Evolutionary conservation across 2,329 filamentous ascomycete genomes (phyloP).

Genomic region (Fusarium temperatum): DNA sequence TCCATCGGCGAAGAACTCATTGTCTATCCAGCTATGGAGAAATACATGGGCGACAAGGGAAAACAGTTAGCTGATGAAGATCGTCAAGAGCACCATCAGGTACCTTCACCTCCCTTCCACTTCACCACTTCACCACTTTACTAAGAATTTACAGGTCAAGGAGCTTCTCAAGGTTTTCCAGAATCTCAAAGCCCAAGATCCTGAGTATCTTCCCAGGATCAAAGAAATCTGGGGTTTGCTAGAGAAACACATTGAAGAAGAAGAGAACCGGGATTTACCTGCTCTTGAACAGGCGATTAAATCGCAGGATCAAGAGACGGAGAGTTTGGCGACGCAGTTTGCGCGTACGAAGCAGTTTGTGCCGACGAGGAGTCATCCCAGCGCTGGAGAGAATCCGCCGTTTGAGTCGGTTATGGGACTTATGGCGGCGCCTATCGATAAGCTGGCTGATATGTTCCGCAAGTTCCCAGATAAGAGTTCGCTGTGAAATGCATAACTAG

Average conservation of each 20-base stretch:
- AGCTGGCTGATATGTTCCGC: constrained; percentile 62
- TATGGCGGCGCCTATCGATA: constrained; percentile 65
- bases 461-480: constrained; percentile 51
- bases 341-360: constrained; percentile 62
- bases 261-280: constrained; percentile 60
- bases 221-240: constrained; percentile 55
- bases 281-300: constrained; percentile 46
- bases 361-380: constrained; percentile 61
- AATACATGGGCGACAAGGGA: constrained; percentile 54
- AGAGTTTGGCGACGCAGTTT: constrained; percentile 51
- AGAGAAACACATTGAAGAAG: constrained; percentile 57
- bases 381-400: constrained; percentile 59
- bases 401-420: constrained; percentile 65
- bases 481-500: too few species aligned
- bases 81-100: constrained; percentile 56
- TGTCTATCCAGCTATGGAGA: constrained; percentile 61
- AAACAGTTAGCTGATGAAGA: constrained; percentile 57
- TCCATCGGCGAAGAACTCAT: constrained; percentile 61
- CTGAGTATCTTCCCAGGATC: constrained; percentile 55
- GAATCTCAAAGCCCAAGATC: constrained; percentile 49
- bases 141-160: constrained; percentile 55
- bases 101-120: constrained; percentile 21
- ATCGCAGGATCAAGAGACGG: too few species aligned
- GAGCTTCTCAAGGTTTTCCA: constrained; percentile 61
- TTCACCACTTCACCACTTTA: too few species aligned